Base-by-base conservation (phyloP, 352 stramenopile species). In the Pythium biforme region DNA sequence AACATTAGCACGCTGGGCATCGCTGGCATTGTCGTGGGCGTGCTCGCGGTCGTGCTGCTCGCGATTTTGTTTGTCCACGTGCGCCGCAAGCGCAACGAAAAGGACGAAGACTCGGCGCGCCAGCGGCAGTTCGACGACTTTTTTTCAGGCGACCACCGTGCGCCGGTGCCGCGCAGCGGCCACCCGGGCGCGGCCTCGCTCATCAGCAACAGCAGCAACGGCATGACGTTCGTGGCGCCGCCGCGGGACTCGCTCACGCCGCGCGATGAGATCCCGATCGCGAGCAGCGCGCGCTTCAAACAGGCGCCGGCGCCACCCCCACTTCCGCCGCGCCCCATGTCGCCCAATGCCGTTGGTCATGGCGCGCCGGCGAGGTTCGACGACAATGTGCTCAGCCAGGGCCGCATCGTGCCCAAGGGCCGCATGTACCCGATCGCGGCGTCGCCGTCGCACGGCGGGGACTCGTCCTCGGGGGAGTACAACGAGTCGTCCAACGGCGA, bases 41-140 rank as follows among this genome's bases (percentile, higher is more conserved):
- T 79, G 20, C 68, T 90, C 20, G 75, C 59, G 2, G 67, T 59
- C 10, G 81, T 90, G 1, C 23, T 83, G 17, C 70, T 68, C 19
- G 83, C 75, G 26, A 62, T 90, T 26, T 76, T 88, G 67, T 86
- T 88, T 53, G 76, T 86, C 39, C 81, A 81, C 50, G 70, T 63
- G 14, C 49, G 61, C 43, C 66, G 64, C 2, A 55, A 64, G 0
- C 70, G 73, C 2, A 63, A 69, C 43, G 63, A 73, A 9, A 47
- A 46, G 2, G 57, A 52, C 25, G 9, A 20, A 12, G 50, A 55
- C 22, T 70, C 74, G 31, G 29, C 53, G 20, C 61, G 61, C n/a
- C 52, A 50, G 31, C 61, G 61, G 20, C 22, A 68, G 26, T 53
- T 68, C 14, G 53, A 61, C 45, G 45, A 55, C 6, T 62, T 62